A percentile compares a stretch with the other conserved stretches of the same genome.
Conservation (phyloP, 2,329 filamentous ascomycete genomes). For the Acephala macrosclerotiorum region DNA sequence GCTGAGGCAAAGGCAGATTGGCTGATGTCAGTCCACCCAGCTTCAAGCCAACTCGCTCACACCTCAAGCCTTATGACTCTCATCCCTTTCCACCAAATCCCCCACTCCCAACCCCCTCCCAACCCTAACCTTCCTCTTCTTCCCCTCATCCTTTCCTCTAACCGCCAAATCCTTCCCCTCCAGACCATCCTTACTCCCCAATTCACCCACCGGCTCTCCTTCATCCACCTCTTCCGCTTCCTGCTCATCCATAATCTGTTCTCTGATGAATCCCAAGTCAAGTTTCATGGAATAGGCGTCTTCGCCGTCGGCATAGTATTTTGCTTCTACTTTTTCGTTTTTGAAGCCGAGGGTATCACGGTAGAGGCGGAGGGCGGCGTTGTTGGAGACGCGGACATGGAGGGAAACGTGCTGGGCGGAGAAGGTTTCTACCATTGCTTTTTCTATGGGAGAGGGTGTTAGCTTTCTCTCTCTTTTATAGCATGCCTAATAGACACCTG, state of each 20-base stretch:
- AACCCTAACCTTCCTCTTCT: slow-evolving; percentile 85
- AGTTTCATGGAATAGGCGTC: slow-evolving; percentile 95
- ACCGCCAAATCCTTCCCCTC: slow-evolving; percentile 49
- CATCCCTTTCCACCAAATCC: slow-evolving; percentile 76
- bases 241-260: slow-evolving; percentile 58
- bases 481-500: too few relatives aligned
- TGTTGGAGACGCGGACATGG: slow-evolving; percentile 94
- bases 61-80: slow-evolving; percentile 54
- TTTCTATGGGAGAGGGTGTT: slow-evolving; percentile 60
- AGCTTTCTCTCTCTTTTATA: slow-evolving; percentile 10
- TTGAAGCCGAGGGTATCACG: slow-evolving; percentile 89
- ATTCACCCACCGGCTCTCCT: slow-evolving; percentile 73
- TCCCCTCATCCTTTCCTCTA: slow-evolving; percentile 65
- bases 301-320: slow-evolving; percentile 98
- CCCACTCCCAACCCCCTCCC: slow-evolving; percentile 82
- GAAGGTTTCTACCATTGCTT: slow-evolving; percentile 97
- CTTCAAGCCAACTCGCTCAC: too few relatives aligned
- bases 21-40: too few relatives aligned
- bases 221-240: slow-evolving; percentile 61
- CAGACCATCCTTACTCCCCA: slow-evolving; percentile 57
- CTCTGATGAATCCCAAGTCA: slow-evolving; percentile 69
- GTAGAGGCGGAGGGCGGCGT: slow-evolving; percentile 90
- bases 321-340: slow-evolving; percentile 83
- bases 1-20: too few relatives aligned
- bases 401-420: slow-evolving; percentile 91